Conservation (phyloP, 1,284 basidiomycete genomes). For the Puccinia horiana region DNA sequence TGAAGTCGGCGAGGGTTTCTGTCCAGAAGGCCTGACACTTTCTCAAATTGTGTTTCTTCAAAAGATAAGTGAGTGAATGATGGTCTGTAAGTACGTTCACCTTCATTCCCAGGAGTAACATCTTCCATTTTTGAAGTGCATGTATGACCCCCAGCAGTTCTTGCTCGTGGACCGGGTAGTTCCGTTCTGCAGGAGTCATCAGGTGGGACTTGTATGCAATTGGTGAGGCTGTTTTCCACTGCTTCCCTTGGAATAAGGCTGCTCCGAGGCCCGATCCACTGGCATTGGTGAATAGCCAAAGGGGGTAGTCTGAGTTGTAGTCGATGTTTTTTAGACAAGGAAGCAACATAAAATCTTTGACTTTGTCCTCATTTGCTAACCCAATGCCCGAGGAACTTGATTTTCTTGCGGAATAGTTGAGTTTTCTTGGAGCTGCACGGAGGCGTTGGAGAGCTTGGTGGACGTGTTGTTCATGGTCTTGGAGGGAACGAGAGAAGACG, state of each 20-base stretch:
- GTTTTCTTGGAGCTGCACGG: not conserved
- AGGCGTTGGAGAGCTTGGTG: not conserved
- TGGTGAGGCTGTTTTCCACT: constrained; percentile 32
- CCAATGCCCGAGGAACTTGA: constrained; percentile 26
- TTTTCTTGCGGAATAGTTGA: constrained; percentile 12
- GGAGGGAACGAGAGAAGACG: no score
- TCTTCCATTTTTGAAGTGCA: no score
- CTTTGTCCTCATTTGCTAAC: not conserved
- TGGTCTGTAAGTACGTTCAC: no score
- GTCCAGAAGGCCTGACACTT: no score
- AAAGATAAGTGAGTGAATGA: no score
- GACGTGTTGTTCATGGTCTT: no score
- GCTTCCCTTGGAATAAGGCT: constrained; percentile 47
- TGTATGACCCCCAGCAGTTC: no score
- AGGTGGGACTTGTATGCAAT: constrained; percentile 50
- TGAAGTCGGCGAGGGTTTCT: constrained; percentile 59
- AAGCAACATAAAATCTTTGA: not conserved
- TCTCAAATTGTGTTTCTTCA: no score
- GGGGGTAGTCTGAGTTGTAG: constrained; percentile 52
- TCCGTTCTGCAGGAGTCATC: constrained; percentile 43
- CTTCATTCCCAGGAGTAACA: no score
- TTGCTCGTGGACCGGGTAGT: no score
- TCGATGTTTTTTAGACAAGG: constrained; percentile 57
- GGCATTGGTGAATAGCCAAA: constrained; percentile 50
- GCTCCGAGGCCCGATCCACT: constrained; percentile 43